Evolutionary conservation across 768 basidiomycete genomes (phyloP), one percentile per base, ranked within the genome.

Genomic region (Kwoniella dejecticola): DNA sequence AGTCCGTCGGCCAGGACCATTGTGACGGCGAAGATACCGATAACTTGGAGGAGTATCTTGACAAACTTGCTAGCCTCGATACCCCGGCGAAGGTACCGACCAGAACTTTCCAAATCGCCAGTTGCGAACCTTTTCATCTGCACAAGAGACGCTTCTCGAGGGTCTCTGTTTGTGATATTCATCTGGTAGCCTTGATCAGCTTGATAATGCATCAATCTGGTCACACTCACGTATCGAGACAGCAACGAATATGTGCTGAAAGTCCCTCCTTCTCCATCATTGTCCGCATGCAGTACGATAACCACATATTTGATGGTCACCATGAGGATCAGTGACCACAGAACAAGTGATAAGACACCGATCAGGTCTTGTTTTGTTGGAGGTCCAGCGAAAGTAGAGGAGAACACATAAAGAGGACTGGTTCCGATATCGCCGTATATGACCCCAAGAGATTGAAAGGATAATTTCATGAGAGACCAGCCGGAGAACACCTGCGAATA

Each of bases 261-360:
- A 15, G 48, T 50, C 1, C 48, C 48, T 15, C 48, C 48, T 33
- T 50, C 48, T n/a, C 48, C 48, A 50, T 50, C 48, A 31, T 50
- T 50, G 3, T 50, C 48, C 5, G 48, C 48, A 17, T 33, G 5
- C 30, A 50, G 48, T 21, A 50, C 11, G 6, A 50, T 33, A 15
- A 30, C 10, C 0, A 50, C 30, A n/a, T 50, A 50, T 50, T 50
- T 50, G 3, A 31, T 21, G 21, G 48, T 50, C n/a, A 50, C 48
- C 48, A 50, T 50, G 4, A 50, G n/a, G 30, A 50, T 31, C 8
- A 50, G 21, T 19, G 48, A 30, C 48, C 48, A 50, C 4, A 50
- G 30, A 19, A 50, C 30, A 3, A 50, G 12, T 0, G 48, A 50
- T n/a, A 50, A 23, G 2, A 50, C 19, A 11, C 48, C 48, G 10